A percentile compares a stretch with the other conserved stretches of the same genome.
Conservation (phyloP, 805 yeast genomes). For the Priceomyces haplophilus region DNA sequence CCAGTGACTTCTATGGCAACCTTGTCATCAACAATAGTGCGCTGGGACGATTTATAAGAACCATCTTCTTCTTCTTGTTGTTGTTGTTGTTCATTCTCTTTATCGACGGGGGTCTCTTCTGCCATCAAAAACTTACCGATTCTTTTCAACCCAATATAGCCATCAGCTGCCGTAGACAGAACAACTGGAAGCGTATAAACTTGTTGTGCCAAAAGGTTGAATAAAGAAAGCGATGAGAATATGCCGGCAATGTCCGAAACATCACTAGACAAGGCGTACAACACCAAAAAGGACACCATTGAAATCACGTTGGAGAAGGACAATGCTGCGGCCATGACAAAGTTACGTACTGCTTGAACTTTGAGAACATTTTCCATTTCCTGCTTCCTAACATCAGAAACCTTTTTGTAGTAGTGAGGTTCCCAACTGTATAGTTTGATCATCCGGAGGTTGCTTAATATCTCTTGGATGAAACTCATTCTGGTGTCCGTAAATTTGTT, state of each 20-base stretch:
- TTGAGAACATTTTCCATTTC: conserved; percentile 12
- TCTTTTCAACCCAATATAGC: conserved; percentile 10
- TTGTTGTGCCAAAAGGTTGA: conserved; percentile 12
- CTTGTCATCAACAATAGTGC: conserved; percentile 9
- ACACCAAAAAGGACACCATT: conserved; percentile 16
- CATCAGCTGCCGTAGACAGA: conserved; percentile 13
- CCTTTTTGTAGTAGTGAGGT: conserved; percentile 12
- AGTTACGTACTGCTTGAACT: conserved; percentile 13
- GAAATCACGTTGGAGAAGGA: conserved; percentile 12
- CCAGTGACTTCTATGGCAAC: conserved; percentile 47
- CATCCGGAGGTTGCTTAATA: conserved; percentile 16
- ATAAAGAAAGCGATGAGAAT: conserved; percentile 17
- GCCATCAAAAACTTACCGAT: conserved; percentile 7
- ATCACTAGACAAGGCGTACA: conserved; percentile 11
- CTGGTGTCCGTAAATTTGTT: conserved; percentile 14
- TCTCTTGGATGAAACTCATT: conserved; percentile 13
- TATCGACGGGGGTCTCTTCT: conserved; percentile 5
- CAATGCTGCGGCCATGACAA: conserved; percentile 11
- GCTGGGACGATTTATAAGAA: background rate
- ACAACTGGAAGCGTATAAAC: conserved; percentile 13
- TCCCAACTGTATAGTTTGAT: conserved; percentile 21
- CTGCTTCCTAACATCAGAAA: conserved; percentile 8
- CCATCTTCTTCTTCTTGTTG: background rate
- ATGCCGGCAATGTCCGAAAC: conserved; percentile 9
- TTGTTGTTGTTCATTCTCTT: too few species aligned